A percentile compares a stretch with the other conserved stretches of the same genome.
phyloP scores from a whole-genome alignment of 1,284 basidiomycete species.

The Inonotus hispidus region DNA sequence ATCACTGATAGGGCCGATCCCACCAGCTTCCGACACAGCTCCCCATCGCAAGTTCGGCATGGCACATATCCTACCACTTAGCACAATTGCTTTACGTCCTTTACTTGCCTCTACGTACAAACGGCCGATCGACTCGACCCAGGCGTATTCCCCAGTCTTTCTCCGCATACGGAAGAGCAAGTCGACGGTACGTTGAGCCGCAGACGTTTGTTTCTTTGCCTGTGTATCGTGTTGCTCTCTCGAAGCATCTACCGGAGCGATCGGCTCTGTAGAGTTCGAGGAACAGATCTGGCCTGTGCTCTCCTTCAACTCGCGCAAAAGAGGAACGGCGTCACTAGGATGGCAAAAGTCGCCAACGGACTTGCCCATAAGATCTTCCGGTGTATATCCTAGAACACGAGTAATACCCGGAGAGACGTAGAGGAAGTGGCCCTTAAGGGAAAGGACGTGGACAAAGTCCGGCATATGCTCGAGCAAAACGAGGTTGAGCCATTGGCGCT shows the following conservation, averaged over 20 bases:
- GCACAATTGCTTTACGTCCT: slow-evolving; percentile 83
- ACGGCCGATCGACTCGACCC: slow-evolving; percentile 84
- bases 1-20: slow-evolving; percentile 22
- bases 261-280: slow-evolving; percentile 18
- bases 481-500: slow-evolving; percentile 50
- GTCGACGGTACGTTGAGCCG: slow-evolving; percentile 47
- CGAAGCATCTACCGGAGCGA: not conserved
- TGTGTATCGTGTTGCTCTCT: slow-evolving; percentile 12
- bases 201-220: not conserved
- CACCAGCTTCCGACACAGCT: slow-evolving; percentile 43
- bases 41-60: slow-evolving; percentile 66
- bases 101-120: slow-evolving; percentile 87
- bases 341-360: slow-evolving; percentile 79
- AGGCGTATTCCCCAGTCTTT: slow-evolving; percentile 66
- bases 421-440: slow-evolving; percentile 89
- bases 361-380: slow-evolving; percentile 78
- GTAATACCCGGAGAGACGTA: slow-evolving; percentile 85
- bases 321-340: slow-evolving; percentile 83
- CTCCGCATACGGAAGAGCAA: slow-evolving; percentile 72
- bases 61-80: slow-evolving; percentile 67
- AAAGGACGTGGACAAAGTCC: slow-evolving; percentile 88
- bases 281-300: too few species aligned
- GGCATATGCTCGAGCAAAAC: slow-evolving; percentile 63
- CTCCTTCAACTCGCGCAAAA: slow-evolving; percentile 92
- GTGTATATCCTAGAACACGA: slow-evolving; percentile 72